phyloP scores from a whole-genome alignment of 2,329 filamentous ascomycete genomes.

The Trichoderma harzianum region DNA sequence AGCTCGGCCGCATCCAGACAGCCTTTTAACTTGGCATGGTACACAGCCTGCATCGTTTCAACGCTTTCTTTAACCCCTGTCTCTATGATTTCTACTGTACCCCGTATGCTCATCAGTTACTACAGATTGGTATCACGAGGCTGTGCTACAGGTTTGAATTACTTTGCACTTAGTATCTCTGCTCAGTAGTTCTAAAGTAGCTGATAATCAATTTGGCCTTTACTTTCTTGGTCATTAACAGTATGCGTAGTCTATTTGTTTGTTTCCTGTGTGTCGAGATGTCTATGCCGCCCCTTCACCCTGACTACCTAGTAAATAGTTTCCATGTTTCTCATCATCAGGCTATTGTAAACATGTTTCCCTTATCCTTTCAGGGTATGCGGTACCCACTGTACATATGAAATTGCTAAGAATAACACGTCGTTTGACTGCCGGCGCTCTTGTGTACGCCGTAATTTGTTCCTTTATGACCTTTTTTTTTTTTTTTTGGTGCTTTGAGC shows the following conservation, averaged over 20 bases:
- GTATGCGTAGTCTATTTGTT: conserved; percentile 15
- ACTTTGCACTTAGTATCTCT: background rate
- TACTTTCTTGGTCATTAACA: background rate
- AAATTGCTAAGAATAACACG: conserved; percentile 25
- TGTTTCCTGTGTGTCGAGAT: conserved; percentile 17
- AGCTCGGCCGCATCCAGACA: background rate
- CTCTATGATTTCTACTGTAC: background rate
- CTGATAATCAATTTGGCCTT: background rate
- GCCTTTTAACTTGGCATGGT: background rate
- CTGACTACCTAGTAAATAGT: conserved; percentile 7
- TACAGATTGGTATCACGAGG: background rate
- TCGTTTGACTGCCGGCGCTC: conserved; percentile 7
- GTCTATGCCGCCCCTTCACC: conserved; percentile 13
- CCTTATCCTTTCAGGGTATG: conserved; percentile 15
- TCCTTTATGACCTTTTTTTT: conserved; percentile 20
- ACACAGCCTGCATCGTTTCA: background rate
- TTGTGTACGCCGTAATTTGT: conserved; percentile 26
- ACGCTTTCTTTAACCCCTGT: background rate
- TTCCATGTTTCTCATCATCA: conserved; percentile 14
- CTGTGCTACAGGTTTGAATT: background rate
- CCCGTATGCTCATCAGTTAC: background rate
- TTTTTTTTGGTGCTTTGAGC: conserved; percentile 17
- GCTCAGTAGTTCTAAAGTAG: background rate
- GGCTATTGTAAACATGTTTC: conserved; percentile 8
- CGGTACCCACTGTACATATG: conserved; percentile 22